Evolutionary conservation across 305 asterid species (phyloP).

Genomic region (Fraxinus ornus): DNA sequence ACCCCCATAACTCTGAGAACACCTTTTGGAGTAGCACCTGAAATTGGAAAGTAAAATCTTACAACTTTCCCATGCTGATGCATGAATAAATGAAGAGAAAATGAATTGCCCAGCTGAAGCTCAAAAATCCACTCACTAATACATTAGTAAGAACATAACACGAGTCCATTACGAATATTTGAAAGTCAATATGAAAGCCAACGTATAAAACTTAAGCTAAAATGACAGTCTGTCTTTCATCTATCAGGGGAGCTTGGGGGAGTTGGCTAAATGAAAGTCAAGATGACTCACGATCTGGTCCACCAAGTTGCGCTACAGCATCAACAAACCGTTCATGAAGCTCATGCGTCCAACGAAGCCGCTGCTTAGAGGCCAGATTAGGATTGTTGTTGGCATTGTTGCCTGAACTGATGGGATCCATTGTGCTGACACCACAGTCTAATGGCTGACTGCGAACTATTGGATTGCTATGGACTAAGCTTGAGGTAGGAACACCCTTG

Average conservation of each 20-base stretch:
- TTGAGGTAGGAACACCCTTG: constrained; percentile 49
- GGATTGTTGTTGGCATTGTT: constrained; percentile 47
- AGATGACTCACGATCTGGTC: constrained; percentile 75
- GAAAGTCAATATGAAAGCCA: background rate
- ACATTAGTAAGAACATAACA: constrained; percentile 4
- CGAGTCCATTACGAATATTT: background rate
- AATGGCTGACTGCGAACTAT: constrained; percentile 38
- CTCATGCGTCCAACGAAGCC: constrained; percentile 90
- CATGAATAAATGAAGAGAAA: constrained; percentile 3
- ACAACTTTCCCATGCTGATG: constrained; percentile 12
- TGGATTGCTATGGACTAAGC: constrained; percentile 42
- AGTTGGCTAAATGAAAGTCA: background rate
- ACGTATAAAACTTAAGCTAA: background rate
- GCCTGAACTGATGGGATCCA: constrained; percentile 51
- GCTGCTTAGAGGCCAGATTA: constrained; percentile 70
- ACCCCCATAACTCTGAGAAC: constrained; percentile 99
- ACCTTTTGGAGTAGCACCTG: constrained; percentile 99
- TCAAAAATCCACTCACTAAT: background rate
- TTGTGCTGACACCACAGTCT: constrained; percentile 43
- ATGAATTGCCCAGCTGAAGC: background rate
- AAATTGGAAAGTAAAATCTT: constrained; percentile 21
- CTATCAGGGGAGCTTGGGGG: background rate
- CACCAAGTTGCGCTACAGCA: constrained; percentile 91
- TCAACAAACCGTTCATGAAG: constrained; percentile 90
- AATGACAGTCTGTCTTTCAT: constrained; percentile 3